Base-by-base conservation (phyloP, 2,329 filamentous ascomycete species). In the Microdochium trichocladiopsis region DNA sequence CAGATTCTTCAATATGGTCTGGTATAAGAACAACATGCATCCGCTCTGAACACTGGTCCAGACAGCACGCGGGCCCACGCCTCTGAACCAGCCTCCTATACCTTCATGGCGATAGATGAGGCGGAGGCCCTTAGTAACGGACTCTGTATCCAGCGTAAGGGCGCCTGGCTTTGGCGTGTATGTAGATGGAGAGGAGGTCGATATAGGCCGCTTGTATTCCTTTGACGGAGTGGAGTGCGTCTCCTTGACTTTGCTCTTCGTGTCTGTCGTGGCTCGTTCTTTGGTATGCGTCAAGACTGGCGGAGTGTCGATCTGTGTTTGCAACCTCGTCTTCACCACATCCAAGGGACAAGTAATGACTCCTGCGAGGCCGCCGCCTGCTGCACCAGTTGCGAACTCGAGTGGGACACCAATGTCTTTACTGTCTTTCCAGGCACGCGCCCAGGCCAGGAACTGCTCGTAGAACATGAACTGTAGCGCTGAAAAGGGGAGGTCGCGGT, bases 41-140 rank as follows among this genome's bases (percentile, higher is more conserved):
- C 92, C 89, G 64, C 89, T 96, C 74, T 99, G 94, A 53, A 97
- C 90, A 63, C 93, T 96, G 22, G 94, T 99, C 94, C 94, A 99
- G 14, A 97, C 90, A 53, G 87, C 87, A 51, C 94, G 83, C 2
- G 94, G 94, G 0, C 93, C 93, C 2, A 99, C 93, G 24, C 94
- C 94, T 53, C 94, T 83, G 71, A 99, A 99, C 85, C 90, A 95
- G 1, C 94, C 95, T 2, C 80, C 81, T 16, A 97, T 61, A 1
- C 94, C 94, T 70, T 99, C 94, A 5, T 87, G 90, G 59, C 82
- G 84, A 72, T 97, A 99, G 61, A 99, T 95, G 58, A 96, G 80
- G 60, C 79, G 84, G 36, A 99, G 72, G 1, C 93, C 94, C 2
- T 83, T 90, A 51, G 93, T 76, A 49, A 97, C 88, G 0, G 92